Percentiles rank a stretch among this genome's conserved stretches.
Conservation (phyloP, 192 early-diverging fungal genomes). For the Coemansia sp. region DNA sequence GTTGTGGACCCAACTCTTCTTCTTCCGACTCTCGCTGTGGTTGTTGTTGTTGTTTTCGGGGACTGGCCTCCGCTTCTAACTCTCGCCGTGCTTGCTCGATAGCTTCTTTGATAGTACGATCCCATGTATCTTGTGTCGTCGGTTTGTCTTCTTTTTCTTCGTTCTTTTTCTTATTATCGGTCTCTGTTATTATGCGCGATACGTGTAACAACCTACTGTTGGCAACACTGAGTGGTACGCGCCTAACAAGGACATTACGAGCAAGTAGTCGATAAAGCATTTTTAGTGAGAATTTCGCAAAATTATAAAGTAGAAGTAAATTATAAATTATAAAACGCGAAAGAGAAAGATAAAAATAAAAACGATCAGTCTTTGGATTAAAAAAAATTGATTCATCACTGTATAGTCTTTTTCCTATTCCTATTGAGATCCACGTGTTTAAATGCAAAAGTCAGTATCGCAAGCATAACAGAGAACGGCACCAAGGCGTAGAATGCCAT, state of each 20-base stretch:
- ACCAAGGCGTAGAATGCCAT: slow-evolving; percentile 60
- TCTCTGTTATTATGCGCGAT: neutral
- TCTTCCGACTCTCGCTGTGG: neutral
- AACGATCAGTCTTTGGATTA: neutral
- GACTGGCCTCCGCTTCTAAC: slow-evolving; percentile 6
- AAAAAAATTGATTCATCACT: slow-evolving; percentile 1
- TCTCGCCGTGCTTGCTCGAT: slow-evolving; percentile 46
- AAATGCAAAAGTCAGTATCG: slow-evolving; percentile 32
- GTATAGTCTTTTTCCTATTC: slow-evolving; percentile 43
- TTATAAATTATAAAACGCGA: neutral
- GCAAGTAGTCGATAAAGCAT: slow-evolving; percentile 6
- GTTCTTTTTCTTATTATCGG: neutral
- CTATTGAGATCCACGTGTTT: slow-evolving; percentile 48
- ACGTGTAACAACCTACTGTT: neutral
- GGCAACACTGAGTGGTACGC: neutral
- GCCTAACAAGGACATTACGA: neutral
- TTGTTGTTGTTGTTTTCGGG: neutral
- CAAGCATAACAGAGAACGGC: slow-evolving; percentile 51
- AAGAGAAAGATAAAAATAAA: slow-evolving; percentile 13
- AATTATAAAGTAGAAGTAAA: neutral
- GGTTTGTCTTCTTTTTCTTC: neutral
- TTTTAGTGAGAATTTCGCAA: neutral
- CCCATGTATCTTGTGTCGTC: slow-evolving; percentile 24
- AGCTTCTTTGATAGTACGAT: slow-evolving; percentile 47
- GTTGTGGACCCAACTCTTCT: neutral